phyloP scores from a whole-genome alignment of 2,329 filamentous ascomycete species.

The Coleophoma crateriformis region DNA sequence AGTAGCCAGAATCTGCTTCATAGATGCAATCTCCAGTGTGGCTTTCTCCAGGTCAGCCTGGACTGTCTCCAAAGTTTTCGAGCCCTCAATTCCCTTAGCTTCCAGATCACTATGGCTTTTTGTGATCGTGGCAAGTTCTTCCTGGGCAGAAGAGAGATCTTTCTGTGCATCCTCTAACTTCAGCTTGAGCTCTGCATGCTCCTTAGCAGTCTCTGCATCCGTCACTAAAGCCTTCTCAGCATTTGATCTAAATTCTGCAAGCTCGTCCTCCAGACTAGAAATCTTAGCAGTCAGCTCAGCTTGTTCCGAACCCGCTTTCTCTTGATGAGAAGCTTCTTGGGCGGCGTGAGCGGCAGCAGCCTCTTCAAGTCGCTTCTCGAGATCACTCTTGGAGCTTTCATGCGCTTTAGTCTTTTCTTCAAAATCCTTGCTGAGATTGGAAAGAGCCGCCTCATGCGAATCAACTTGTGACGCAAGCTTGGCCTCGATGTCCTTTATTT shows the following conservation, averaged over 20 bases:
- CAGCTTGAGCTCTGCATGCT: constrained; percentile 44
- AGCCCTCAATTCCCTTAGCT: constrained; percentile 32
- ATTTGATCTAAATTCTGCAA: constrained; percentile 44
- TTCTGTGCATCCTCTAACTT: constrained; percentile 36
- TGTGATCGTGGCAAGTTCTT: constrained; percentile 13
- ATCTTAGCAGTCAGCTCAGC: constrained; percentile 40
- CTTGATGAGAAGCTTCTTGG: constrained; percentile 38
- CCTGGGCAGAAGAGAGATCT: constrained; percentile 35
- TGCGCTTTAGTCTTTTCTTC: constrained; percentile 44
- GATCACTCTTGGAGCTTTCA: constrained; percentile 38
- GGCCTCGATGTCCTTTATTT: constrained; percentile 41
- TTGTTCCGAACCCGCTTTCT: constrained; percentile 38
- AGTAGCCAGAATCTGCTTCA: constrained; percentile 43
- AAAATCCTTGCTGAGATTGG: constrained; percentile 9
- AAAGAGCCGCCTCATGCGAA: neutral
- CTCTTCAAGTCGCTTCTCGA: constrained; percentile 51
- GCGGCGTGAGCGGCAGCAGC: constrained; percentile 41
- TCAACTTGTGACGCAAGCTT: constrained; percentile 41
- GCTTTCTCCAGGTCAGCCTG: constrained; percentile 22
- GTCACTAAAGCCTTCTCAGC: constrained; percentile 28
- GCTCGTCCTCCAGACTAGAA: constrained; percentile 44
- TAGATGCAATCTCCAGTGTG: constrained; percentile 39
- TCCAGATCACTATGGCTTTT: constrained; percentile 33
- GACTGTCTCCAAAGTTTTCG: constrained; percentile 37
- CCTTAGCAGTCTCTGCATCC: constrained; percentile 10